A percentile compares a stretch with the other conserved stretches of the same genome.
Evolutionary conservation across 768 basidiomycete genomes (phyloP).

Genomic region (Hemileccinum rubropunctum): DNA sequence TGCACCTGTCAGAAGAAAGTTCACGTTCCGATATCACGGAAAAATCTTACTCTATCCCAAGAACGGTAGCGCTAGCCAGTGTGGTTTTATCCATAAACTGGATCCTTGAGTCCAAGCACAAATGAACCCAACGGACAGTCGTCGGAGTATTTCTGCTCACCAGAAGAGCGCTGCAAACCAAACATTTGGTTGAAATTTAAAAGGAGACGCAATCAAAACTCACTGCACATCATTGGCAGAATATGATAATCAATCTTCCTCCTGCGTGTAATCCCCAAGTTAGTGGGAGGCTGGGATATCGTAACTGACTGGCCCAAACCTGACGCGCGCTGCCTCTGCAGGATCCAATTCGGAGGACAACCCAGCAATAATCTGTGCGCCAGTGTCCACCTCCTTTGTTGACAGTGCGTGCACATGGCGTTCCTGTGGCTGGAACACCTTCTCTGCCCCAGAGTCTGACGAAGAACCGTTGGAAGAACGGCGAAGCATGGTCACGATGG

Average conservation of each 20-base stretch:
- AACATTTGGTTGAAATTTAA: background rate
- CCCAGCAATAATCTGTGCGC: constrained; percentile 53
- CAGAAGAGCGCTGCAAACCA: constrained; percentile 49
- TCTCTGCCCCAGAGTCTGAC: too few species aligned
- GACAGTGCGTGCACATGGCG: constrained; percentile 28
- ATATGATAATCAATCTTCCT: constrained; percentile 68
- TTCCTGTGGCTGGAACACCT: constrained; percentile 5
- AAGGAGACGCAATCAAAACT: constrained; percentile 27
- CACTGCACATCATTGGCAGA: constrained; percentile 70
- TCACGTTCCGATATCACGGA: background rate
- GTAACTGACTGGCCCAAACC: constrained; percentile 32
- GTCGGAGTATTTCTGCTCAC: constrained; percentile 25
- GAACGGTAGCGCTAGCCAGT: constrained; percentile 61
- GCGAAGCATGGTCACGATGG: constrained; percentile 1
- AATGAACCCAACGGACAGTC: background rate
- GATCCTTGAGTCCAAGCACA: constrained; percentile 42
- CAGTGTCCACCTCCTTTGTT: constrained; percentile 56
- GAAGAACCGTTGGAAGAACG: too few species aligned
- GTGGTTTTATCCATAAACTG: constrained; percentile 81
- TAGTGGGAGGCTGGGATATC: background rate
- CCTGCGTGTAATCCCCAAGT: constrained; percentile 21
- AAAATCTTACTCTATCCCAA: constrained; percentile 59
- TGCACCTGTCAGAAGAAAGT: constrained; percentile 1
- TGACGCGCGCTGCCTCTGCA: constrained; percentile 47
- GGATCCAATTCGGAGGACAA: constrained; percentile 46